phyloP scores from a whole-genome alignment of 441 rosid genomes.

The Euphorbia schlechtendalii region DNA sequence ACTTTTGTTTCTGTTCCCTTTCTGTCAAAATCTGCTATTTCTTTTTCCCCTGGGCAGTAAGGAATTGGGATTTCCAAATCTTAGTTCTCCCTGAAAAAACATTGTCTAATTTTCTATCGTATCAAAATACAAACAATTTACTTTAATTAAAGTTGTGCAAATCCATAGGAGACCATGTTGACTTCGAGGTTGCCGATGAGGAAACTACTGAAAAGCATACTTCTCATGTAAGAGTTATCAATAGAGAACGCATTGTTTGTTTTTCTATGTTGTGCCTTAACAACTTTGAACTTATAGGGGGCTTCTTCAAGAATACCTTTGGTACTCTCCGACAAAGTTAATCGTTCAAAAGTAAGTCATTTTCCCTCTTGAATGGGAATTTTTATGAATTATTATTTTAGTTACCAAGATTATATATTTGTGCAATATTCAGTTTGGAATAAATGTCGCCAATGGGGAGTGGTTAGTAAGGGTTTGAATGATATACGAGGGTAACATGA shows the following conservation, averaged over 20 bases:
- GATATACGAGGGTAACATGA: not conserved
- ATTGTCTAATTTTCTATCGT: not conserved
- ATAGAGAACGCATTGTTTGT: constrained; percentile 11
- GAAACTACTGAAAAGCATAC: constrained; percentile 39
- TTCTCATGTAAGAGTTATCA: constrained; percentile 45
- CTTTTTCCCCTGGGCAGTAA: not conserved
- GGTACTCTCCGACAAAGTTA: constrained; percentile 87
- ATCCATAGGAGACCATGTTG: constrained; percentile 38
- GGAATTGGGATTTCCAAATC: not conserved
- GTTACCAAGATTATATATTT: constrained; percentile 4
- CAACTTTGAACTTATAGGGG: constrained; percentile 39
- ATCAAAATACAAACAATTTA: not conserved
- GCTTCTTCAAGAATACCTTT: constrained; percentile 71
- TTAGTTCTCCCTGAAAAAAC: not conserved
- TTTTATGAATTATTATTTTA: constrained; percentile 6
- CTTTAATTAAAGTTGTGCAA: constrained; percentile 7
- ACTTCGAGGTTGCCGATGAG: constrained; percentile 41
- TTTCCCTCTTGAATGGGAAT: not conserved
- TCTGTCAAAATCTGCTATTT: not conserved
- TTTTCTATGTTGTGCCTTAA: constrained; percentile 18
- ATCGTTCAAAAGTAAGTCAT: constrained; percentile 61
- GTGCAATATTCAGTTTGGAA: not conserved
- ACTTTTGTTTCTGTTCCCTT: not conserved
- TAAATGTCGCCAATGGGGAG: not conserved
- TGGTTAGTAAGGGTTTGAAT: not conserved